These are phyloP conservation scores for Colletotrichum scovillei DNA, from an alignment of 2,329 filamentous ascomycete species.

Conservation along the genomic window DNA sequence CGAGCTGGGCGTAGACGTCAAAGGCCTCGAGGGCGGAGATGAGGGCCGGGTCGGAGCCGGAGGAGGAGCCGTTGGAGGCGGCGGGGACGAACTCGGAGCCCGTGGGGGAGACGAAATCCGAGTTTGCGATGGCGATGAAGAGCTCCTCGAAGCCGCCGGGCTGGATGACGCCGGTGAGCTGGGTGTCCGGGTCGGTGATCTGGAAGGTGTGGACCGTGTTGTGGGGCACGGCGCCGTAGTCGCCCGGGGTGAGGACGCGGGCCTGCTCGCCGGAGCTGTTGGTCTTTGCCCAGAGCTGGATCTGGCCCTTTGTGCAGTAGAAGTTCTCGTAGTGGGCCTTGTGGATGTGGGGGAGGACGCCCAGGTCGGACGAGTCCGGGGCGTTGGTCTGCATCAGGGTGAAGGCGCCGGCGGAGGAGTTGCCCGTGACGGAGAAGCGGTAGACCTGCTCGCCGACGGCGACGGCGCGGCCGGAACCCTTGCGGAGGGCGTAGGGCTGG, in stretches of 20 bases:
- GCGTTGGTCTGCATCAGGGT: conserved; percentile 56
- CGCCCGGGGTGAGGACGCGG: conserved; percentile 54
- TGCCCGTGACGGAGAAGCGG: conserved; percentile 53
- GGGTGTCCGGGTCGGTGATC: conserved; percentile 58
- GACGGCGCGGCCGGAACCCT: conserved; percentile 24
- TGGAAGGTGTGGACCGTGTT: conserved; percentile 61
- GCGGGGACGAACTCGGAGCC: conserved; percentile 39
- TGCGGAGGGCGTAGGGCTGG: conserved; percentile 29
- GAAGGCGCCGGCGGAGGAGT: conserved; percentile 56
- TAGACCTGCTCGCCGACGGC: conserved; percentile 22
- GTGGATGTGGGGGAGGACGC: conserved; percentile 57
- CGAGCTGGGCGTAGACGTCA: conserved; percentile 56
- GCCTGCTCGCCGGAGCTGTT: conserved; percentile 46
- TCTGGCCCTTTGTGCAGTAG: conserved; percentile 55
- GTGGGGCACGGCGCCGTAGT: conserved; percentile 57
- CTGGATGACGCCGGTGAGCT: conserved; percentile 57
- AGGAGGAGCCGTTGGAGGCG: conserved; percentile 18
- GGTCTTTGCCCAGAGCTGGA: conserved; percentile 53
- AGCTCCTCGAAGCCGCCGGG: conserved; percentile 61
- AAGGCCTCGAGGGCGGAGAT: conserved; percentile 51
- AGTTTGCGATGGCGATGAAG: conserved; percentile 49
- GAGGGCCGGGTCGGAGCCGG: conserved; percentile 40
- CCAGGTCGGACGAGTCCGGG: conserved; percentile 48
- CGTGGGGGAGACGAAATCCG: conserved; percentile 47
- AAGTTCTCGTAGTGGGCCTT: conserved; percentile 58